phyloP scores from a whole-genome alignment of 345 rosid genomes.

The Cardamine chenopodiifolia region DNA sequence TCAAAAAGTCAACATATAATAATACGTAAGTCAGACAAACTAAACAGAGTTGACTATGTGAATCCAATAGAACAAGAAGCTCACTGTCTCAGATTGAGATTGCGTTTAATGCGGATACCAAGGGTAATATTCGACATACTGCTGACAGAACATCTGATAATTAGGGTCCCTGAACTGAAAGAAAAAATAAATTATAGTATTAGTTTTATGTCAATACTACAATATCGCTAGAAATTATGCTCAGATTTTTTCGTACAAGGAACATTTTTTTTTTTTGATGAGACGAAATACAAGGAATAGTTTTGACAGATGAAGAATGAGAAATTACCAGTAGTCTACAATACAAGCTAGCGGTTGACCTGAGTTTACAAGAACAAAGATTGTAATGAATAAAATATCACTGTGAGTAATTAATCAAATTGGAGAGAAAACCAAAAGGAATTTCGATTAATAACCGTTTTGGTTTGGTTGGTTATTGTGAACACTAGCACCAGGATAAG shows the following conservation, averaged over 20 bases:
- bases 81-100: conserved; percentile 1
- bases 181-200: background rate
- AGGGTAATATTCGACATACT: background rate
- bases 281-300: background rate
- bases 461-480: conserved; percentile 15
- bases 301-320: conserved; percentile 13
- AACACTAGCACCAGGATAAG: conserved; percentile 41
- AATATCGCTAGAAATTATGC: background rate
- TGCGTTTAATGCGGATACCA: background rate
- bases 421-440: background rate
- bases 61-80: conserved; percentile 8
- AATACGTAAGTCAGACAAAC: background rate
- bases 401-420: background rate
- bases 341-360: background rate
- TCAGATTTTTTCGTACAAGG: background rate
- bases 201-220: background rate
- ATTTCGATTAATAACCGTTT: conserved; percentile 1
- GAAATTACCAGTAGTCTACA: conserved; percentile 5
- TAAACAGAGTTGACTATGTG: background rate
- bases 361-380: conserved; percentile 1
- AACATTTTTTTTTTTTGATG: background rate
- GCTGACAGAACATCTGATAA: background rate
- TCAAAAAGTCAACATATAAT: background rate
- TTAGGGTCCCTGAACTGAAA: background rate
- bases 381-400: background rate